A percentile compares a stretch with the other conserved stretches of the same genome.
phyloP scores from a whole-genome alignment of 2,329 filamentous ascomycete species.

The Paecilomyces sp. region DNA sequence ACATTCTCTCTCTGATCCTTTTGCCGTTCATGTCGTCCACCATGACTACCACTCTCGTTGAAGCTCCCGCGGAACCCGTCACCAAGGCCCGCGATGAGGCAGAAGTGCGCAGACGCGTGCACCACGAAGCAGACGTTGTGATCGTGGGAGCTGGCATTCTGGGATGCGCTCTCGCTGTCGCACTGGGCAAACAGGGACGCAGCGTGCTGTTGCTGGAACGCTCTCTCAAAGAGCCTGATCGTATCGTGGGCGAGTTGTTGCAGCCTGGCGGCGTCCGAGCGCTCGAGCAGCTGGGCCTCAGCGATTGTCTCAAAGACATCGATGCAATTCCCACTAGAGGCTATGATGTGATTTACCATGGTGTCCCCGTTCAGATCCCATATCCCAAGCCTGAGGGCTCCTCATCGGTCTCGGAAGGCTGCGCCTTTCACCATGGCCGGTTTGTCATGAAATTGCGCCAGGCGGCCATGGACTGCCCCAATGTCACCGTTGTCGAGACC shows the following conservation, averaged over 20 bases:
- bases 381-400: slow-evolving; percentile 59
- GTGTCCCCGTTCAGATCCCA: slow-evolving; percentile 63
- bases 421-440: slow-evolving; percentile 86
- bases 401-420: slow-evolving; percentile 57
- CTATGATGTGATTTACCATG: slow-evolving; percentile 81
- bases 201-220: slow-evolving; percentile 85
- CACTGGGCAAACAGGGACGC: slow-evolving; percentile 80
- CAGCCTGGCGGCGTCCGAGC: slow-evolving; percentile 86
- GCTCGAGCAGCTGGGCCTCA: slow-evolving; percentile 70
- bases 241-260: slow-evolving; percentile 91
- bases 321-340: slow-evolving; percentile 77
- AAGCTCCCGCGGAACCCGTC: slow-evolving; percentile 5
- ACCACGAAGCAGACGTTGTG: slow-evolving; percentile 71
- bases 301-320: slow-evolving; percentile 77
- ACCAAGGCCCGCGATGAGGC: slow-evolving; percentile 15
- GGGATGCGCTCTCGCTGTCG: slow-evolving; percentile 77
- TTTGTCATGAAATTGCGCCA: slow-evolving; percentile 78
- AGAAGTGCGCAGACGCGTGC: slow-evolving; percentile 43
- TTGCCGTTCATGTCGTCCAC: slow-evolving; percentile 8
- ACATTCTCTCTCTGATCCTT: neutral
- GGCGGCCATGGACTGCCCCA: slow-evolving; percentile 66
- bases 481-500: slow-evolving; percentile 87
- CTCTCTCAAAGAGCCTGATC: slow-evolving; percentile 84
- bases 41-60: slow-evolving; percentile 17
- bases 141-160: slow-evolving; percentile 88